These are phyloP conservation scores for Wickerhamiella parazyma DNA, from an alignment of 805 yeast species.

Conservation along the genomic window DNA sequence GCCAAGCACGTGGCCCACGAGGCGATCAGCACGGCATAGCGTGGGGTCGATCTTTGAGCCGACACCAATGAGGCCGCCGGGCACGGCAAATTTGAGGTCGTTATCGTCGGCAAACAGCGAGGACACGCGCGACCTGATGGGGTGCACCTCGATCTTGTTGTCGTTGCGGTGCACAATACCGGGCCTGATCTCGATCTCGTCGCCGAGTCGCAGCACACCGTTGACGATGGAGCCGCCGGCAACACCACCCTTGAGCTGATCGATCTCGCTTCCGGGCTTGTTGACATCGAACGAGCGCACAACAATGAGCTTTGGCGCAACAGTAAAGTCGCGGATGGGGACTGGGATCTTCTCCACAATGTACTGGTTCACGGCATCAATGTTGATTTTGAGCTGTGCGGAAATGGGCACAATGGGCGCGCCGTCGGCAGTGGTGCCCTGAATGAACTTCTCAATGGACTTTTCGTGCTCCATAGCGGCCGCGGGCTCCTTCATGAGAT, in stretches of 20 bases:
- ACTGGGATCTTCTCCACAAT: constrained; percentile 92
- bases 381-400: constrained; percentile 96
- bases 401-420: constrained; percentile 98
- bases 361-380: constrained; percentile 95
- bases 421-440: constrained; percentile 98
- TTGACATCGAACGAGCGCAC: constrained; percentile 98
- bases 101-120: constrained; percentile 95
- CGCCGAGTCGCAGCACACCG: constrained; percentile 95
- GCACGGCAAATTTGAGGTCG: constrained; percentile 96
- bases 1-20: constrained; percentile 98
- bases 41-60: constrained; percentile 99
- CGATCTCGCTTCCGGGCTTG: constrained; percentile 96
- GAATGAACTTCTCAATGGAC: constrained; percentile 78
- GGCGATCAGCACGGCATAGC: constrained; percentile 96
- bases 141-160: constrained; percentile 83
- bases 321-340: constrained; percentile 87
- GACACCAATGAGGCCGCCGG: constrained; percentile 99
- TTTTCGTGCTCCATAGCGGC: constrained; percentile 91
- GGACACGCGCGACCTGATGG: constrained; percentile 86
- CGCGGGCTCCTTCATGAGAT: constrained; percentile 85
- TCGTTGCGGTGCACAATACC: constrained; percentile 95
- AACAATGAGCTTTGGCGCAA: constrained; percentile 89
- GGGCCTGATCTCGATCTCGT: constrained; percentile 97
- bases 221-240: constrained; percentile 98
- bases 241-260: constrained; percentile 97